Base-by-base conservation (phyloP, 148 eudicot genomes). In the Tetragonia tetragonoides region DNA sequence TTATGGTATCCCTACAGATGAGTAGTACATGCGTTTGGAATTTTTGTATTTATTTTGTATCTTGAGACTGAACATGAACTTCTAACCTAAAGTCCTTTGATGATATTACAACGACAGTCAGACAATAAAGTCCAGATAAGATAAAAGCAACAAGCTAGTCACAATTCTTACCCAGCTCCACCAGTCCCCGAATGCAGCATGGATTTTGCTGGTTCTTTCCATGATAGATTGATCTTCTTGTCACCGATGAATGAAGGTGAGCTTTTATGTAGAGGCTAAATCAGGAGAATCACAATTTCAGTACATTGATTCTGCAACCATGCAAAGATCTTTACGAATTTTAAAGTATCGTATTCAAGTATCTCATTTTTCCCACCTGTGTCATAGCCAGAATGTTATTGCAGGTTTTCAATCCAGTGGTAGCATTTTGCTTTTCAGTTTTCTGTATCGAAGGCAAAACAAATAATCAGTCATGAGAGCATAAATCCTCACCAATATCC, bases 341-440 rank as follows among this genome's bases (percentile, higher is more conserved):
- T 42, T 46, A 6, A 67, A 70, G 62, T 28, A 28, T 1, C 0
- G 34, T 28, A 28, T 28, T 1, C 34, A 28, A 28, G 34, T 64
- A 57, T 59, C 60, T 46, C 37, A 66, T 63, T 21, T 56, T 23
- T 66, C 76, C 76, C 34, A 96, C 98, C 94, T 89, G 91, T 68
- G 98, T 84, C 98, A 94, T 94, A 62, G 97, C 88, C 74, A 94
- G 85, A 76, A 94, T 92, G 84, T 94, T 94, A 80, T 94, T 94
- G 90, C 97, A 91, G 60, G 98, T 94, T 72, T 90, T 87, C 82
- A 94, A 76, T 51, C 98, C 98, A 10, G 89, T 83, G 16, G 93
- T 89, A 54, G 97, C 80, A 73, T 89, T 90, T 83, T 90, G 98
- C 81, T 89, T 87, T 77, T 94, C 87, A 62, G 84, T 77, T 90